A percentile compares a stretch with the other conserved stretches of the same genome.
Conservation (phyloP, 2,329 filamentous ascomycete genomes). For the Paramyrothecium roridum region DNA sequence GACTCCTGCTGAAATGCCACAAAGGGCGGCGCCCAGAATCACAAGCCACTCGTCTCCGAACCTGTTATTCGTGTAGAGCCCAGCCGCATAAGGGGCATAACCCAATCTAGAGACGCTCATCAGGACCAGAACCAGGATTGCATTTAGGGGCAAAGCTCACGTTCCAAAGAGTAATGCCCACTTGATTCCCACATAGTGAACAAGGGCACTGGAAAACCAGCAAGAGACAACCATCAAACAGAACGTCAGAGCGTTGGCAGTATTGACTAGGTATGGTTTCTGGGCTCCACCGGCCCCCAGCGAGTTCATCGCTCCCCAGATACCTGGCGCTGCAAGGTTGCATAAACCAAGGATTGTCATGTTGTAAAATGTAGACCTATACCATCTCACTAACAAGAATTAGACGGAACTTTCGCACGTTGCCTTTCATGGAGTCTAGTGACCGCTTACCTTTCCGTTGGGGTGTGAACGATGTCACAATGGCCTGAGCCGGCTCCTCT, state of each 20-base stretch:
- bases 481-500: too few relatives aligned
- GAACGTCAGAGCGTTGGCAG: constrained; percentile 69
- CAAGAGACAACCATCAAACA: constrained; percentile 71
- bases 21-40: constrained; percentile 64
- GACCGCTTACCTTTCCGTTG: too few relatives aligned
- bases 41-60: constrained; percentile 68
- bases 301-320: constrained; percentile 72
- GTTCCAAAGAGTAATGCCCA: constrained; percentile 69
- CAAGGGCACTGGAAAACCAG: constrained; percentile 60
- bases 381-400: constrained; percentile 54
- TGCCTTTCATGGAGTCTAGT: not conserved
- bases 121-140: too few relatives aligned
- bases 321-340: constrained; percentile 67
- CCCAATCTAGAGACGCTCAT: constrained; percentile 42
- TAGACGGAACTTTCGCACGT: not conserved
- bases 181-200: constrained; percentile 68
- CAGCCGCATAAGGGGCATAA: constrained; percentile 69
- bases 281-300: constrained; percentile 67
- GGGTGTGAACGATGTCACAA: too few relatives aligned
- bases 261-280: constrained; percentile 64
- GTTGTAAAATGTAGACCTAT: constrained; percentile 71
- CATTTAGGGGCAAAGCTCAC: constrained; percentile 26
- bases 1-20: constrained; percentile 67
- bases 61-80: constrained; percentile 69
- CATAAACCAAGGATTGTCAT: constrained; percentile 68